Conservation (phyloP, 441 rosid genomes). For the Macaranga tanarius region DNA sequence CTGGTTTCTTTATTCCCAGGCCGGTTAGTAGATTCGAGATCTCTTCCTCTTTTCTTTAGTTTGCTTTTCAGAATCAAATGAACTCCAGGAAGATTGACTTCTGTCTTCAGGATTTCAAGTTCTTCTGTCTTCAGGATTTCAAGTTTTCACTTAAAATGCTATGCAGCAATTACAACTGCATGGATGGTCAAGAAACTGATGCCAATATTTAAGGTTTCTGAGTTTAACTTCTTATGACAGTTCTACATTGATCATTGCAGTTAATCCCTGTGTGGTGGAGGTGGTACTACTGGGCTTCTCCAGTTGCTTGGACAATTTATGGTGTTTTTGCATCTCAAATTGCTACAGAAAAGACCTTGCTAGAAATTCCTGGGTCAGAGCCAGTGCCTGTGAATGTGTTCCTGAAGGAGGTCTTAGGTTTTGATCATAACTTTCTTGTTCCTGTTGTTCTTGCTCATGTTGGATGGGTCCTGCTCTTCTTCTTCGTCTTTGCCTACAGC, state of each 20-base stretch:
- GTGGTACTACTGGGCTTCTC: conserved; percentile 63
- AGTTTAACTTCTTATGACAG: background rate
- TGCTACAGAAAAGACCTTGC: conserved; percentile 28
- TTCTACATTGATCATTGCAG: conserved; percentile 28
- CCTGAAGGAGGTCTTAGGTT: conserved; percentile 42
- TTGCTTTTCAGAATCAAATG: background rate
- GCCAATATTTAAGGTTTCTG: background rate
- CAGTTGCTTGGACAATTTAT: conserved; percentile 66
- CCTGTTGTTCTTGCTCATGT: conserved; percentile 45
- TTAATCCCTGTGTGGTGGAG: conserved; percentile 62
- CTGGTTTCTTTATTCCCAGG: conserved; percentile 54
- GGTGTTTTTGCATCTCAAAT: conserved; percentile 60
- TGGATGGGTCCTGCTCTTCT: conserved; percentile 51
- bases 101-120: background rate
- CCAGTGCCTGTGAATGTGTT: conserved; percentile 31
- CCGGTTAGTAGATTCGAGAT: conserved; percentile 32
- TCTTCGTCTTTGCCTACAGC: conserved; percentile 52
- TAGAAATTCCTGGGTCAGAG: conserved; percentile 23
- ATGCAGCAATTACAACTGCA: no score
- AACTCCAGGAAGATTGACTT: background rate
- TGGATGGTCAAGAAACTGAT: no score
- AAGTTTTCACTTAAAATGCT: background rate
- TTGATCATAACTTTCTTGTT: conserved; percentile 42
- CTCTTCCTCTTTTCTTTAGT: background rate
- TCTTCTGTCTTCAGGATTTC: background rate